Percentiles rank a stretch among this genome's conserved stretches.
phyloP scores from a whole-genome alignment of 768 basidiomycete genomes.

The Podaxis sp. region DNA sequence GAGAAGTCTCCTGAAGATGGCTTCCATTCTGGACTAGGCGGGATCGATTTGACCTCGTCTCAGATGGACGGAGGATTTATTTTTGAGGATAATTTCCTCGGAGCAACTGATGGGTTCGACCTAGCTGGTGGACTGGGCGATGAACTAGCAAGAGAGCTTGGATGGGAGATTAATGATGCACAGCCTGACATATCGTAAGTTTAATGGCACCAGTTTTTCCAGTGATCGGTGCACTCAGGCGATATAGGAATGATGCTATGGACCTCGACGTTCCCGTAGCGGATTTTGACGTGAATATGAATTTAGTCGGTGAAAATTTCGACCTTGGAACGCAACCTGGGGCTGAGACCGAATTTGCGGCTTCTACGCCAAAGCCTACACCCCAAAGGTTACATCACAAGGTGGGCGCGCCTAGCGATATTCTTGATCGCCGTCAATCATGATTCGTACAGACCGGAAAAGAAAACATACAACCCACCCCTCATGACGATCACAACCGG shows the following conservation, averaged over 20 bases:
- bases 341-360: not conserved
- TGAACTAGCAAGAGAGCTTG: conserved; percentile 74
- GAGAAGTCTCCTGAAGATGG: conserved; percentile 54
- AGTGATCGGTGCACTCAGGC: not conserved
- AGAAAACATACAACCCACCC: not conserved
- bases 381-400: not conserved
- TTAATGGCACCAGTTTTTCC: not conserved
- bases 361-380: not conserved
- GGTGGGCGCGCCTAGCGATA: not conserved
- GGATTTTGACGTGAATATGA: not conserved
- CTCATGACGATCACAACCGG: not conserved
- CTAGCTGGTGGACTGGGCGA: conserved; percentile 65
- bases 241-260: not conserved
- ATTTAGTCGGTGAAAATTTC: not conserved
- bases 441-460: not conserved
- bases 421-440: not conserved
- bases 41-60: conserved; percentile 51
- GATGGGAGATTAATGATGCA: conserved; percentile 46
- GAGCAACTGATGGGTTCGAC: conserved; percentile 53
- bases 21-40: conserved; percentile 11
- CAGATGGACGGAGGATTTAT: conserved; percentile 47
- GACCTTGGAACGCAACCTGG: not conserved
- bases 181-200: not conserved
- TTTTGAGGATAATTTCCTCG: conserved; percentile 55
- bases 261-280: not conserved